Percentiles rank a stretch among this genome's conserved stretches.
phyloP scores from a whole-genome alignment of 371 early-diverging fungal genomes.

The Mortierella sp. region DNA sequence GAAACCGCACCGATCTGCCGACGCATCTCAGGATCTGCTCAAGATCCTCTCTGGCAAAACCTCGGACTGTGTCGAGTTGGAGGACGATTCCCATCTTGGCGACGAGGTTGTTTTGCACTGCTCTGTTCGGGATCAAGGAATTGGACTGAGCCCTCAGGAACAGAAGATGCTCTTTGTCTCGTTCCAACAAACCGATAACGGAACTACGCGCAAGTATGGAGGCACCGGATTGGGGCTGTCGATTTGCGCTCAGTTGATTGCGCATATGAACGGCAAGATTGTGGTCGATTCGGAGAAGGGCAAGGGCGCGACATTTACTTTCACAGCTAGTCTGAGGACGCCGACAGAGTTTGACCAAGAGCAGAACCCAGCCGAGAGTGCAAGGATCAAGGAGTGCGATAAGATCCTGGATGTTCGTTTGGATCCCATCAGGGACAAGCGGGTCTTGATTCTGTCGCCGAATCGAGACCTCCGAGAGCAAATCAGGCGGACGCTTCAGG shows the following conservation, averaged over 20 bases:
- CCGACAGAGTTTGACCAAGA: slow-evolving; percentile 31
- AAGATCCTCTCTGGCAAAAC: slow-evolving; percentile 8
- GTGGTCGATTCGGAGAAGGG: slow-evolving; percentile 66
- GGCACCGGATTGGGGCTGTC: slow-evolving; percentile 75
- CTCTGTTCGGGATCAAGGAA: slow-evolving; percentile 62
- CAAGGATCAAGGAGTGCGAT: slow-evolving; percentile 38
- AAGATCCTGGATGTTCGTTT: slow-evolving; percentile 42
- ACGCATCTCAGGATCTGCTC: slow-evolving; percentile 16
- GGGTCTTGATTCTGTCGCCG: slow-evolving; percentile 55
- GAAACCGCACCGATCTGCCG: slow-evolving; percentile 10
- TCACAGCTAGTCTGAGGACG: slow-evolving; percentile 61
- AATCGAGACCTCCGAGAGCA: slow-evolving; percentile 34
- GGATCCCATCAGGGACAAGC: slow-evolving; percentile 36
- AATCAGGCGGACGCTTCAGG: slow-evolving; percentile 11
- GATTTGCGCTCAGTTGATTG: slow-evolving; percentile 68
- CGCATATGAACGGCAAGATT: slow-evolving; percentile 70
- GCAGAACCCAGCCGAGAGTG: slow-evolving; percentile 44
- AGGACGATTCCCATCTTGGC: slow-evolving; percentile 18
- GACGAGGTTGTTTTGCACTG: slow-evolving; percentile 41
- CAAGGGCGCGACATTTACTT: slow-evolving; percentile 68
- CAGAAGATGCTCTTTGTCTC: slow-evolving; percentile 69
- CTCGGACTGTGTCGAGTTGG: background rate
- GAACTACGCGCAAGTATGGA: slow-evolving; percentile 74
- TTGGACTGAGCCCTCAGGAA: slow-evolving; percentile 69
- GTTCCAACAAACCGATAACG: slow-evolving; percentile 71